phyloP scores from a whole-genome alignment of 305 asterid genomes.

The Fraxinus baroniana region DNA sequence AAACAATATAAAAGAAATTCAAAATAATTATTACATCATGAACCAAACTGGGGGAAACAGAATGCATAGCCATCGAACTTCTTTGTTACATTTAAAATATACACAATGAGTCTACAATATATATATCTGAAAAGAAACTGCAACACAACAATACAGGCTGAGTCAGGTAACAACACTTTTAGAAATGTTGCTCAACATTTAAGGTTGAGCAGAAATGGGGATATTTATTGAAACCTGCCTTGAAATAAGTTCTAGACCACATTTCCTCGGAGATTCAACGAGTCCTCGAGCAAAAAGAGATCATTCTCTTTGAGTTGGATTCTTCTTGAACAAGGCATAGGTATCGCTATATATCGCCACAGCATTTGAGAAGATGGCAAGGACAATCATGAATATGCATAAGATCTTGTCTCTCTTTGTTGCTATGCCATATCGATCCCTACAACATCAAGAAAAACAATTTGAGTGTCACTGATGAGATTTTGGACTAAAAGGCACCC shows the following conservation, averaged over 20 bases:
- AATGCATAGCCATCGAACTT: background rate
- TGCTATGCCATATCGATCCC: slow-evolving; percentile 82
- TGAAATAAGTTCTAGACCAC: slow-evolving; percentile 9
- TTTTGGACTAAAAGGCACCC: background rate
- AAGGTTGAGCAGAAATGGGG: slow-evolving; percentile 32
- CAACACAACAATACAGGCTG: background rate
- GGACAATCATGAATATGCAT: slow-evolving; percentile 65
- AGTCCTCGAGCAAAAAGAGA: slow-evolving; percentile 2
- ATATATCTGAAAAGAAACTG: background rate
- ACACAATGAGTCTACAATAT: background rate
- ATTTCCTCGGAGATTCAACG: background rate
- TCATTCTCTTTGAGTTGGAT: slow-evolving; percentile 53
- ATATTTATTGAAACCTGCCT: slow-evolving; percentile 15
- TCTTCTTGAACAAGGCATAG: slow-evolving; percentile 74
- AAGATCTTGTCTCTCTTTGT: slow-evolving; percentile 68
- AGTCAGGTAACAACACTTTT: slow-evolving; percentile 18
- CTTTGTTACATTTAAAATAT: background rate
- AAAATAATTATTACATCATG: background rate
- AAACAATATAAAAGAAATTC: background rate
- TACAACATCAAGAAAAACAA: slow-evolving; percentile 25
- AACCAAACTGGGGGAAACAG: background rate
- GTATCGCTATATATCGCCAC: slow-evolving; percentile 94
- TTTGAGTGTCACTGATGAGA: background rate
- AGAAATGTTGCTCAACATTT: slow-evolving; percentile 40
- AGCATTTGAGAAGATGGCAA: slow-evolving; percentile 76